These are phyloP conservation scores for Anthracocystis panici-leucophaei DNA, from an alignment of 1,284 basidiomycete species.

Conservation along the genomic window DNA sequence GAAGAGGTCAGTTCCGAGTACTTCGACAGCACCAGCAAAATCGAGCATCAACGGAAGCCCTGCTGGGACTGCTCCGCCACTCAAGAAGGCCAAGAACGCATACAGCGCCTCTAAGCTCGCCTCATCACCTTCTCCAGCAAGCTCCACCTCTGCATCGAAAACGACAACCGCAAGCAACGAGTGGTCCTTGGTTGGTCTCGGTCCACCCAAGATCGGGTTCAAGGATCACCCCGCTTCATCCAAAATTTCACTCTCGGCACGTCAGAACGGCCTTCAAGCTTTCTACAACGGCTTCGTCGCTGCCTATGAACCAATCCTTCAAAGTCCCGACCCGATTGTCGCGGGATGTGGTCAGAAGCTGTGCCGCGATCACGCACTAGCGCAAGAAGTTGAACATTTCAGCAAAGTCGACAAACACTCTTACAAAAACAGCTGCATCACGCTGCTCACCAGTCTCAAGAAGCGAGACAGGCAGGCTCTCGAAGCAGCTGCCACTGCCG, in stretches of 20 bases:
- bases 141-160: slow-evolving; percentile 5
- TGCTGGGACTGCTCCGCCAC: slow-evolving; percentile 18
- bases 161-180: slow-evolving; percentile 18
- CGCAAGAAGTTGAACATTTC: slow-evolving; percentile 53
- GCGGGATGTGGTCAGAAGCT: slow-evolving; percentile 39
- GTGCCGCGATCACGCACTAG: slow-evolving; percentile 40
- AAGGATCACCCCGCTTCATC: slow-evolving; percentile 47
- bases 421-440: slow-evolving; percentile 57
- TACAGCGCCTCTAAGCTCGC: slow-evolving; percentile 27
- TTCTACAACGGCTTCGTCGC: slow-evolving; percentile 41
- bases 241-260: slow-evolving; percentile 43
- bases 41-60: slow-evolving; percentile 3
- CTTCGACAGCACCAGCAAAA: slow-evolving; percentile 5
- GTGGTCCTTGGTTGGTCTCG: slow-evolving; percentile 40
- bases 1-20: slow-evolving; percentile 20
- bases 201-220: slow-evolving; percentile 46
- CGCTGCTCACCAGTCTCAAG: slow-evolving; percentile 51
- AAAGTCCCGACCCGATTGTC: slow-evolving; percentile 33
- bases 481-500: slow-evolving; percentile 19
- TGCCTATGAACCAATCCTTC: slow-evolving; percentile 50
- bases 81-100: slow-evolving; percentile 50
- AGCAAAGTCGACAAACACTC: slow-evolving; percentile 32
- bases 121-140: slow-evolving; percentile 6
- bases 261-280: slow-evolving; percentile 53
- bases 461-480: slow-evolving; percentile 47